Percentiles rank a stretch among this genome's conserved stretches.
These are phyloP conservation scores for Casuarina cunninghamiana DNA, from an alignment of 306 rosid species.

Conservation along the genomic window DNA sequence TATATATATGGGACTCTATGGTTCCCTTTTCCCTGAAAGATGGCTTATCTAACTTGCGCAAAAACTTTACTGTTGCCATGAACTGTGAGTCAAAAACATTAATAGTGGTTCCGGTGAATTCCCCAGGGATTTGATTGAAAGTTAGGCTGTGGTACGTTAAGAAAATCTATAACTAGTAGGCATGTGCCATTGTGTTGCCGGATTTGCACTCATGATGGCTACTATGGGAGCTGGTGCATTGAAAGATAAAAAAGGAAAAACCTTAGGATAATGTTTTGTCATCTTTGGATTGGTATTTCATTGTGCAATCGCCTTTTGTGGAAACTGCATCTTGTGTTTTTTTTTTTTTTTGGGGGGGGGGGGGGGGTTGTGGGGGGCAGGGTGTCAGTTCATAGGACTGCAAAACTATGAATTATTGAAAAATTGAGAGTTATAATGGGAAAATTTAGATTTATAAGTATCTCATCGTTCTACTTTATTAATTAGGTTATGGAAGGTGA, in stretches of 20 bases:
- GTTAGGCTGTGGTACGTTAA: neutral
- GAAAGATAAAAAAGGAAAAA: neutral
- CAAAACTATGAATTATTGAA: neutral
- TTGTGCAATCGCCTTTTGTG: neutral
- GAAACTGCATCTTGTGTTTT: neutral
- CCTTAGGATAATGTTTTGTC: neutral
- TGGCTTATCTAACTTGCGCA: neutral
- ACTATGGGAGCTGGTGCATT: neutral
- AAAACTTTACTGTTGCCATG: neutral
- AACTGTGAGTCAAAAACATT: neutral
- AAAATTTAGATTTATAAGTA: neutral
- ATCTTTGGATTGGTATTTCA: neutral
- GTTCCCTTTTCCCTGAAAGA: neutral
- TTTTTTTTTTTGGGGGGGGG: neutral
- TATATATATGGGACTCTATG: neutral
- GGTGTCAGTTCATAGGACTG: neutral
- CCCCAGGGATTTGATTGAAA: neutral
- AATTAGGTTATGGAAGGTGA: conserved; percentile 39
- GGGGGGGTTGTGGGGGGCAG: too few species aligned
- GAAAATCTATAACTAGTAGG: neutral
- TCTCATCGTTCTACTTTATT: neutral
- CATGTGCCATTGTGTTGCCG: neutral
- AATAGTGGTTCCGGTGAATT: neutral
- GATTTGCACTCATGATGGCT: neutral
- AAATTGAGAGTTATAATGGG: neutral